Base-by-base conservation (phyloP, 2,329 filamentous ascomycete species). In the Fusarium sublunatum region DNA sequence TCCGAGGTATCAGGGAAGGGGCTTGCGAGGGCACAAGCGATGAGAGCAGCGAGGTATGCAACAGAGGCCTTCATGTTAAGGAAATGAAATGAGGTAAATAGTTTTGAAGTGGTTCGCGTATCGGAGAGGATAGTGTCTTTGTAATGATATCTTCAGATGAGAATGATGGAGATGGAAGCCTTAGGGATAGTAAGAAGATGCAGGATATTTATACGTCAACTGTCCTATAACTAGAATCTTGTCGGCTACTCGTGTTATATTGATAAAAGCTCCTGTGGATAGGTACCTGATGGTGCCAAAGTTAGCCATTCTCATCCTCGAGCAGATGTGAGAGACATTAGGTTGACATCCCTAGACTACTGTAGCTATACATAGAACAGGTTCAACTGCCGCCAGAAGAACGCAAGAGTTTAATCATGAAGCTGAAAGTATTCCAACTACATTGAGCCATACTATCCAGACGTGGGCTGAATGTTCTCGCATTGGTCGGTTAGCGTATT, bases 1-100 rank as follows among this genome's bases (percentile, higher is more conserved):
- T 38, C 19, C 9, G 39, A 26, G n/a, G 10, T 7, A 12, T 44
- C 19, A 15, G 40, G 49, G 32, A 44, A 52, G 15, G 49, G 49
- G 24, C 25, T 52, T 31, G 49, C 49, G 8, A 52, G 32, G 31
- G 40, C 40, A 22, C 25, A 19, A 35, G 32, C 40, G 2, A 52
- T 31, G 22, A 26, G 15, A 6, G 40, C 25, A 32, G 28, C 7
- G 5, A 52, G 13, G 19, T 41, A 25, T 12, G 24, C 26, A 7
- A 44, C 6, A 9, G 49, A 19, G 29, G 36, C 2, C 40, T 52
- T 52, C 49, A 52, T 52, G 3, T 38, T 45, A 40, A 15, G 7
- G n/a, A 3, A n/a, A 34, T 29, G 13, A 26, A 26, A 2, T 15
- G 0, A 7, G 7, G 6, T 45, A 6, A 19, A 7, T 26, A 15